Base-by-base conservation (phyloP, 306 rosid genomes). In the Begonia fuchsioides region DNA sequence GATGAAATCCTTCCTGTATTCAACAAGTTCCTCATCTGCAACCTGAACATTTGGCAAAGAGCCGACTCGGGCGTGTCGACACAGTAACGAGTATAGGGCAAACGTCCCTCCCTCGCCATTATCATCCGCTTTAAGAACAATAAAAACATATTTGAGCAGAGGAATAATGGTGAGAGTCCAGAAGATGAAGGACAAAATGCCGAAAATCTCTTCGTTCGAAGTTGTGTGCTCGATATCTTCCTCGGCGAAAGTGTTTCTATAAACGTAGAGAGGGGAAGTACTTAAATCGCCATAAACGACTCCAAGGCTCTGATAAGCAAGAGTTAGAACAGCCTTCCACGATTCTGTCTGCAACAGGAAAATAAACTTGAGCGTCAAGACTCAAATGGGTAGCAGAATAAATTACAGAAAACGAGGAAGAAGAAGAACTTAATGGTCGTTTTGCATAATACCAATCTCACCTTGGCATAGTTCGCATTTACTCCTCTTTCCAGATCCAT, bases 91-190 rank as follows among this genome's bases (percentile, higher is more conserved):
- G 63, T 90, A 90, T 57, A 90, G 55, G 10, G 98, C 98, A 65
- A 90, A 90, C 14, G 95, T 90, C 53, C 98, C 98, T 56, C 98
- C 98, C 61, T 90, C 98, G 15, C 95, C 95, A 77, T 90, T 90
- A 50, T 90, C 98, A 50, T 90, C 76, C 11, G 95, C 98, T 62
- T 61, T 83, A 9, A 90, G 75, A 43, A 90, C 98, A 11, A 90
- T 77, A 55, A 85, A 82, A 44, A 90, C 95, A 32, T 90, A 90
- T 53, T 90, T 90, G 15, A 90, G 54, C 62, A 90, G 57, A 26
- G 98, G 95, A 43, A 90, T 45, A 56, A 90, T 47, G 39, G 98
- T 90, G 41, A 90, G 68, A 2, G 87, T 79, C 98, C 98, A 90
- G 70, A 90, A 81, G 20, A 90, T 85, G 64, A 90, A 72, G 43